These are phyloP conservation scores for Nakataea oryzae DNA, from an alignment of 2,329 filamentous ascomycete species.

Conservation along the genomic window DNA sequence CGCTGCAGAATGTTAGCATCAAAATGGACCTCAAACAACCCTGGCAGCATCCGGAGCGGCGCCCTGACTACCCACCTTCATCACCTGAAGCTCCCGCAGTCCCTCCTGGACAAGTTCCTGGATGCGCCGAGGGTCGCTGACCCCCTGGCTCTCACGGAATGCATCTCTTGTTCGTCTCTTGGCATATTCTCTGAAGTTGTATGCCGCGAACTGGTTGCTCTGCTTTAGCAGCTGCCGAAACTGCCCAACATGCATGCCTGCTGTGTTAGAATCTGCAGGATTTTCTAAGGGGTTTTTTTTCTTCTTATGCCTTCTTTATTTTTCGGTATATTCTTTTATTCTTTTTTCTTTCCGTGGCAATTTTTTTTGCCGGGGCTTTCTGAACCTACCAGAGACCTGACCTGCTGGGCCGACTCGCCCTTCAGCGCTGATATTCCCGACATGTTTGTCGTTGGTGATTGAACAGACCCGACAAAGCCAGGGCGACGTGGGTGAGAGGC, in stretches of 20 bases:
- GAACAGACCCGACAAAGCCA: not conserved
- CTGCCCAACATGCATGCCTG: slow-evolving; percentile 32
- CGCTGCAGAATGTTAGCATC: not conserved
- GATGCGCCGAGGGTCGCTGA: slow-evolving; percentile 63
- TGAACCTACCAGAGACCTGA: slow-evolving; percentile 41
- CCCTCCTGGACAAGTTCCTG: slow-evolving; percentile 88
- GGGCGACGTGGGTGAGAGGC: not conserved
- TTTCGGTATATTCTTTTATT: not conserved
- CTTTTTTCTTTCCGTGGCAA: not conserved
- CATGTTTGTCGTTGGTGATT: not conserved
- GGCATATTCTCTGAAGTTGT: slow-evolving; percentile 98
- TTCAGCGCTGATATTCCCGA: slow-evolving; percentile 24
- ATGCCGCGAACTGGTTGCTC: slow-evolving; percentile 76
- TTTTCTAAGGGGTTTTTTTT: not conserved
- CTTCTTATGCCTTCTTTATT: not conserved
- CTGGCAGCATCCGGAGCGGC: too few relatives aligned
- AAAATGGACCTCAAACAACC: not conserved
- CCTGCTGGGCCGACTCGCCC: slow-evolving; percentile 46
- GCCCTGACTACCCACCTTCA: slow-evolving; percentile 59
- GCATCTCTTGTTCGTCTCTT: slow-evolving; percentile 82
- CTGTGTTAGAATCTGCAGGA: not conserved
- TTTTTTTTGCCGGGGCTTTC: not conserved
- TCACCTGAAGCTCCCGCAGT: slow-evolving; percentile 70
- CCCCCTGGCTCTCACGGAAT: slow-evolving; percentile 69
- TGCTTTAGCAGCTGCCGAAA: slow-evolving; percentile 88